A percentile compares a stretch with the other conserved stretches of the same genome.
Conservation (phyloP, 2,329 filamentous ascomycete genomes). For the Trichoderma sp. region DNA sequence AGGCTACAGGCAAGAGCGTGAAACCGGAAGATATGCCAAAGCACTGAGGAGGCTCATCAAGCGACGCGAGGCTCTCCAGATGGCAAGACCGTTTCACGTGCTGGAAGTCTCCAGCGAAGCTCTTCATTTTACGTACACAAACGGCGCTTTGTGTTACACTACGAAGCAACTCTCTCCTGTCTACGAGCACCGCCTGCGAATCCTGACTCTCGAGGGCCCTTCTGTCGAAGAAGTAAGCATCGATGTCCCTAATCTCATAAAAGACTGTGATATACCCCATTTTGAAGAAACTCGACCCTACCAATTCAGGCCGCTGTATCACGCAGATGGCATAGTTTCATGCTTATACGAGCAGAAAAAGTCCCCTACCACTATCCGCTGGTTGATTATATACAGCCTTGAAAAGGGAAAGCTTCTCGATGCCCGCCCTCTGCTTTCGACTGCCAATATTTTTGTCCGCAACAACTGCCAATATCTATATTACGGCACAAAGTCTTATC, state of each 20-base stretch:
- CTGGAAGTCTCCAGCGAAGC: slow-evolving; percentile 57
- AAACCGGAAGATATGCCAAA: slow-evolving; percentile 24
- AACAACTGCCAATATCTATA: slow-evolving; percentile 61
- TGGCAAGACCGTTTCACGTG: slow-evolving; percentile 58
- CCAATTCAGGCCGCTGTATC: slow-evolving; percentile 55
- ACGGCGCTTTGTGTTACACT: slow-evolving; percentile 65
- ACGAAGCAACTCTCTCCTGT: slow-evolving; percentile 32
- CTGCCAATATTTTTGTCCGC: slow-evolving; percentile 62
- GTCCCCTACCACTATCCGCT: slow-evolving; percentile 38
- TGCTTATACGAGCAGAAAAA: slow-evolving; percentile 51
- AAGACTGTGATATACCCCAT: slow-evolving; percentile 32
- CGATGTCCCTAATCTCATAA: slow-evolving; percentile 43
- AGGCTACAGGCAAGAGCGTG: slow-evolving; percentile 25
- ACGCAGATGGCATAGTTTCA: slow-evolving; percentile 54
- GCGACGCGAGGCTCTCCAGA: slow-evolving; percentile 57
- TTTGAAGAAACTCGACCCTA: slow-evolving; percentile 38
- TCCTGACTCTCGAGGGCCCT: slow-evolving; percentile 56
- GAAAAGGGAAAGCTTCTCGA: slow-evolving; percentile 44
- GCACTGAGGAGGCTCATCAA: slow-evolving; percentile 58
- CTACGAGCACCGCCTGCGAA: slow-evolving; percentile 45
- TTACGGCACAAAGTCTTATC: slow-evolving; percentile 61
- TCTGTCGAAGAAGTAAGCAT: slow-evolving; percentile 53
- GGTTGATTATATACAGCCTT: slow-evolving; percentile 49
- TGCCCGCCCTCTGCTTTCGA: slow-evolving; percentile 41
- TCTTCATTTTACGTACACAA: slow-evolving; percentile 59